Percentiles rank a stretch among this genome's conserved stretches.
phyloP scores from a whole-genome alignment of 768 basidiomycete species.

The Phlebiopsis gigantea region DNA sequence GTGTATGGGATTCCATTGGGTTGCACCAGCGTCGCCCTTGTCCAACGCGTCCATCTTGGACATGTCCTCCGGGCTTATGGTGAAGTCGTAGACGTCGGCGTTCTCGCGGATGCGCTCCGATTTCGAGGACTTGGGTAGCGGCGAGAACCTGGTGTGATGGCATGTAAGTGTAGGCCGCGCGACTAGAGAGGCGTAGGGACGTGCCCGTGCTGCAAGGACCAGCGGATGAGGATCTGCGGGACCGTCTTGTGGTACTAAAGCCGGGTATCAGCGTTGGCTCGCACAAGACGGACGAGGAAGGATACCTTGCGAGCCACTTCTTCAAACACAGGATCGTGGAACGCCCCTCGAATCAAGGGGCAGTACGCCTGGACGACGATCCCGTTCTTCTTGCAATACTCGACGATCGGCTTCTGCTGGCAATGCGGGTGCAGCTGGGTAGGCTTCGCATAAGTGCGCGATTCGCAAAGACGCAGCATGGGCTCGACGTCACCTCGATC shows the following conservation, averaged over 20 bases:
- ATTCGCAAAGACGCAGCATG: not conserved
- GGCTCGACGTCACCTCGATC: slow-evolving; percentile 51
- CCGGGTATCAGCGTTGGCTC: not conserved
- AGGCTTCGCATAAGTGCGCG: not conserved
- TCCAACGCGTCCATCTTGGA: slow-evolving; percentile 61
- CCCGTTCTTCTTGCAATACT: slow-evolving; percentile 44
- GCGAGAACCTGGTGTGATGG: slow-evolving; percentile 54
- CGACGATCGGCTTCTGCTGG: slow-evolving; percentile 77
- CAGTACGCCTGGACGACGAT: slow-evolving; percentile 45
- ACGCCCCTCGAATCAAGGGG: slow-evolving; percentile 53
- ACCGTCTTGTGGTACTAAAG: slow-evolving; percentile 39
- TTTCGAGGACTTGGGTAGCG: slow-evolving; percentile 78
- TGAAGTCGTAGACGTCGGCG: slow-evolving; percentile 70
- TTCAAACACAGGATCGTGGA: slow-evolving; percentile 46
- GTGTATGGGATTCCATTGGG: slow-evolving; percentile 85
- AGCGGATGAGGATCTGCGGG: slow-evolving; percentile 84
- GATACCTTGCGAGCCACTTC: slow-evolving; percentile 34
- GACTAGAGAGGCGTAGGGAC: slow-evolving; percentile 17
- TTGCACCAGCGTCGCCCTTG: slow-evolving; percentile 62
- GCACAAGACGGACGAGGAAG: not conserved
- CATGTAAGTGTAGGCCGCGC: not conserved
- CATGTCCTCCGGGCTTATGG: slow-evolving; percentile 63
- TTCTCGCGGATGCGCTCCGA: slow-evolving; percentile 70
- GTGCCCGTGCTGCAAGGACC: slow-evolving; percentile 83
- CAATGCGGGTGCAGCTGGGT: slow-evolving; percentile 72